Evolutionary conservation across 257 asterid genomes (phyloP).

Genomic region (Voacanga thouarsii): DNA sequence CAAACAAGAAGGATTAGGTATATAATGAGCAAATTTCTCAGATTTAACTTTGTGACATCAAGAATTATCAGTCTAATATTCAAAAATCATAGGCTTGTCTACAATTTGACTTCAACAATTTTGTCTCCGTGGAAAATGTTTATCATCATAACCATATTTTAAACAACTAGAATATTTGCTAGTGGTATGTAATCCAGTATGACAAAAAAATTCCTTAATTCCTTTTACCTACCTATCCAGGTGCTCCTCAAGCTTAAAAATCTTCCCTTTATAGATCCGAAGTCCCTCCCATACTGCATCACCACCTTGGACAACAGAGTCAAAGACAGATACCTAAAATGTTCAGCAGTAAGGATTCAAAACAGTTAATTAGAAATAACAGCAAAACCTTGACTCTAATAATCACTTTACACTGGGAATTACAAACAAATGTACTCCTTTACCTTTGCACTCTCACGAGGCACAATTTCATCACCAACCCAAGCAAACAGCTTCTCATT

Average conservation of each 20-base stretch:
- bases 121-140: background rate
- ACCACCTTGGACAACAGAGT: constrained; percentile 94
- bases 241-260: constrained; percentile 89
- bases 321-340: constrained; percentile 79
- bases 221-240: constrained; percentile 60
- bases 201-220: background rate
- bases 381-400: constrained; percentile 4
- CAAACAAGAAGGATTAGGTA: background rate
- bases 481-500: constrained; percentile 84
- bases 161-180: background rate
- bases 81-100: background rate
- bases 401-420: constrained; percentile 8
- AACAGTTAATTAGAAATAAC: constrained; percentile 5
- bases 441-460: constrained; percentile 94
- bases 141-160: background rate
- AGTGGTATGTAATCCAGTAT: background rate
- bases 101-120: background rate
- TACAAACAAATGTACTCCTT: background rate
- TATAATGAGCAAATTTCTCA: background rate
- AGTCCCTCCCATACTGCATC: constrained; percentile 98
- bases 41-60: background rate
- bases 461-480: constrained; percentile 85
- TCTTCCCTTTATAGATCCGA: constrained; percentile 65
- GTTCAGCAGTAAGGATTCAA: constrained; percentile 14
- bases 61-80: background rate